Evolutionary conservation across 176 grass and related monocot species (phyloP).

Genomic region (Melocanna baccifera): DNA sequence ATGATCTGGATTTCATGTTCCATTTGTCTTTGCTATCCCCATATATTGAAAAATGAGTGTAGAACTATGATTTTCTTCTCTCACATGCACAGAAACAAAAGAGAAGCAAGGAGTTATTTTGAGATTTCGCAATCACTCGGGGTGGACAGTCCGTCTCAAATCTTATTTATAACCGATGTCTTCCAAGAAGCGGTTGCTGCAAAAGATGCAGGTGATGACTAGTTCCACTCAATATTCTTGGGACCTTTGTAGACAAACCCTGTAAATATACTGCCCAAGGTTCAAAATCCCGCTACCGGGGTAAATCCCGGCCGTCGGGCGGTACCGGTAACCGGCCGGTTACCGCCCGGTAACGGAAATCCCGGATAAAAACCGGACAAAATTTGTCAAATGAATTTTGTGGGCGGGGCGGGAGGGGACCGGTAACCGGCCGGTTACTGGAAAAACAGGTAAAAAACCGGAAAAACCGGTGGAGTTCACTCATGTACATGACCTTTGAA

Average conservation of each 20-base stretch:
- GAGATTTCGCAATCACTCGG: constrained; percentile 82
- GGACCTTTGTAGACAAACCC: not conserved
- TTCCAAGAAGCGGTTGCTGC: constrained; percentile 88
- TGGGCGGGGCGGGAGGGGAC: no score
- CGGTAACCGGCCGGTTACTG: no score
- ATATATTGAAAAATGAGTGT: not conserved
- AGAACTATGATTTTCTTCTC: constrained; percentile 16
- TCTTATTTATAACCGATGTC: constrained; percentile 87
- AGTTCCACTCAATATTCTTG: constrained; percentile 8
- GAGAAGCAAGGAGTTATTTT: constrained; percentile 75
- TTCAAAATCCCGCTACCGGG: no score
- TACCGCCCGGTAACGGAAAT: no score
- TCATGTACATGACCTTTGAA: no score
- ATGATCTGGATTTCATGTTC: constrained; percentile 41
- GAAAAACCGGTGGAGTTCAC: no score
- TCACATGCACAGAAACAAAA: constrained; percentile 69
- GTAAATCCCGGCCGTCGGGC: no score
- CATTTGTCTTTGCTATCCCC: not conserved
- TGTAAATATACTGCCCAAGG: constrained; percentile 1
- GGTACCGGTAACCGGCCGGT: no score
- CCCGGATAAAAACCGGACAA: no score
- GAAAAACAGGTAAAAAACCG: no score
- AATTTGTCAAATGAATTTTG: no score
- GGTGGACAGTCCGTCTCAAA: constrained; percentile 74
- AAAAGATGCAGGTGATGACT: constrained; percentile 66